These are phyloP conservation scores for Pseudocercospora cruenta DNA, from an alignment of 2,329 filamentous ascomycete genomes.

Conservation along the genomic window DNA sequence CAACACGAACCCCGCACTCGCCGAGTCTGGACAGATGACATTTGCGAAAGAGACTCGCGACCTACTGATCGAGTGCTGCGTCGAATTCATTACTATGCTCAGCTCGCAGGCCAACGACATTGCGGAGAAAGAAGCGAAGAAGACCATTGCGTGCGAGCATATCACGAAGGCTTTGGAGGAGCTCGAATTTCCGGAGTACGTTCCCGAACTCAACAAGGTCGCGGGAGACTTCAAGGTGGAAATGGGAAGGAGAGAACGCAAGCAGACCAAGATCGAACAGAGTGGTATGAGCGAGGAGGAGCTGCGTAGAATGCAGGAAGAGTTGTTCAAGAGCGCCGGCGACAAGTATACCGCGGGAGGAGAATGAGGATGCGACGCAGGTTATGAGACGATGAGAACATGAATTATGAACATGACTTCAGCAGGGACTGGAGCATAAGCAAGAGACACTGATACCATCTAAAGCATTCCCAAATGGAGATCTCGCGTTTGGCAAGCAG, in stretches of 20 bases:
- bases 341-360: conserved; percentile 64
- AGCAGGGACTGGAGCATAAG: neutral
- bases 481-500: too few species aligned
- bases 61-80: conserved; percentile 95
- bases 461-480: neutral
- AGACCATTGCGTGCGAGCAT: conserved; percentile 97
- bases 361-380: neutral
- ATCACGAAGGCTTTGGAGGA: conserved; percentile 93
- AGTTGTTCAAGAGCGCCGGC: conserved; percentile 82
- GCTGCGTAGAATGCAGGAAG: conserved; percentile 83
- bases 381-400: neutral
- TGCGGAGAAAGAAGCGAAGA: conserved; percentile 97
- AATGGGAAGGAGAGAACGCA: conserved; percentile 70
- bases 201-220: conserved; percentile 82
- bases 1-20: conserved; percentile 63
- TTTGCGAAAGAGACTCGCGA: conserved; percentile 96
- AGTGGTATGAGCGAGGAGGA: conserved; percentile 92
- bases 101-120: conserved; percentile 99
- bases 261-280: conserved; percentile 94
- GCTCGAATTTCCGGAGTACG: conserved; percentile 90
- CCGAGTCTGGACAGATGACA: conserved; percentile 59
- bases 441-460: neutral
- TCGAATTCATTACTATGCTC: conserved; percentile 97
- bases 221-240: conserved; percentile 80
- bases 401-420: conserved; percentile 2